Percentiles rank a stretch among this genome's conserved stretches.
phyloP scores from a whole-genome alignment of 2,329 filamentous ascomycete genomes.

The Fusarium annulatum region DNA sequence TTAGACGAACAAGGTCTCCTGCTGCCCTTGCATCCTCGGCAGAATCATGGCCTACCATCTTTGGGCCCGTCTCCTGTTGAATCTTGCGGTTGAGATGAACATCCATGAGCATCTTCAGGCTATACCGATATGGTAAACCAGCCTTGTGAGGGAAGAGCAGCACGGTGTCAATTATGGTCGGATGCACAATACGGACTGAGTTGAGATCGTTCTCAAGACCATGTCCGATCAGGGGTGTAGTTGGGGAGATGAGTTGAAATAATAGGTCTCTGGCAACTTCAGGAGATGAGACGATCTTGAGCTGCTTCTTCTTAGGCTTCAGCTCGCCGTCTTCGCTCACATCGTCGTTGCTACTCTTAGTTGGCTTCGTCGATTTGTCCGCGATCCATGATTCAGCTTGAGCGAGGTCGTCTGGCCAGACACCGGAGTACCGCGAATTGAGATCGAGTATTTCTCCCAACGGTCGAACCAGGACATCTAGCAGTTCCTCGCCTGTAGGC shows the following conservation, averaged over 20 bases:
- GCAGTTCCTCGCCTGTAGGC: constrained; percentile 78
- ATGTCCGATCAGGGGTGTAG: constrained; percentile 89
- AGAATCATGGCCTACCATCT: constrained; percentile 82
- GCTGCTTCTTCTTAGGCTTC: constrained; percentile 51
- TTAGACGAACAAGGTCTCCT: constrained; percentile 82
- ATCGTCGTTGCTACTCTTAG: constrained; percentile 41
- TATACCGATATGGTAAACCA: constrained; percentile 80
- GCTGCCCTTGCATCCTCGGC: constrained; percentile 91
- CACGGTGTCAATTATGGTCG: constrained; percentile 85
- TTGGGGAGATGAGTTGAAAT: constrained; percentile 77
- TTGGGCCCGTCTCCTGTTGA: constrained; percentile 71
- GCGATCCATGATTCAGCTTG: constrained; percentile 69
- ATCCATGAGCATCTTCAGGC: constrained; percentile 80
- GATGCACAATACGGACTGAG: constrained; percentile 83
- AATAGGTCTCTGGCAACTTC: constrained; percentile 79
- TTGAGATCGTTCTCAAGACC: constrained; percentile 97
- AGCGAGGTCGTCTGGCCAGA: constrained; percentile 80
- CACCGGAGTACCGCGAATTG: constrained; percentile 92
- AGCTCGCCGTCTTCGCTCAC: constrained; percentile 46
- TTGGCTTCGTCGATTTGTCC: constrained; percentile 37
- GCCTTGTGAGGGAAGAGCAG: constrained; percentile 82
- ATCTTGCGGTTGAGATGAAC: constrained; percentile 79
- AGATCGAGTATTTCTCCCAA: constrained; percentile 87
- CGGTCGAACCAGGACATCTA: constrained; percentile 88
- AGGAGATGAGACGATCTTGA: constrained; percentile 82